Evolutionary conservation across 2,329 filamentous ascomycete species (phyloP), one percentile per base, ranked within the genome.

Genomic region (Kalmusia sp.): DNA sequence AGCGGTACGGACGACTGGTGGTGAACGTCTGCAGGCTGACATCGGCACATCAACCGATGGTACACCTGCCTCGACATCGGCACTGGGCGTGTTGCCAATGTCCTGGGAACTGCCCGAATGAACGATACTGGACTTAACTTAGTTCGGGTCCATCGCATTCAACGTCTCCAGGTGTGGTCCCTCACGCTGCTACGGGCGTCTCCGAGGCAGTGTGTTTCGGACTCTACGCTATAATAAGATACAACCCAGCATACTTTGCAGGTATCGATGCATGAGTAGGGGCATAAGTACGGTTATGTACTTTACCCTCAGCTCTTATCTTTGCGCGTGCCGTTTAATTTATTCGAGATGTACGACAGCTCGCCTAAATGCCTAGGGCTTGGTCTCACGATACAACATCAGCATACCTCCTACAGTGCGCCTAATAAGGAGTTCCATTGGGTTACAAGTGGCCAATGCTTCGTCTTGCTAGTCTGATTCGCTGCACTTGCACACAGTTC

Each of bases 271-370:
- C 33, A 37, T 37, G 33, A 40, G 22, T 12, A 40, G 37, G n/a
- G 9, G 8, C 15, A 40, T n/a, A n/a, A n/a, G n/a, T n/a, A n/a
- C n/a, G n/a, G n/a, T n/a, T 21, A 8, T 24, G 21, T 22, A 9
- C 25, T 17, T 21, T 8, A n/a, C 19, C 15, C 28, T 28, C 43
- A 35, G 19, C 25, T 15, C 34, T 40, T 49, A 49, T 49, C 46
- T 40, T 40, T 6, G 33, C 46, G n/a, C 12, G n/a, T 15, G 14
- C 14, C 33, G 8, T 40, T 41, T 30, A 51, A 45, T 46, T 6
- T 46, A 46, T 25, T 39, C 9, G 34, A 45, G 22, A 24, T 34
- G n/a, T 30, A n/a, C 11, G 37, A 24, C 49, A 39, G 30, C 21
- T 35, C 37, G 40, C 38, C 31, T 45, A 50, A 50, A 24, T 22